These are phyloP conservation scores for Daldinia loculata DNA, from an alignment of 495 filamentous ascomycete genomes.

Conservation along the genomic window DNA sequence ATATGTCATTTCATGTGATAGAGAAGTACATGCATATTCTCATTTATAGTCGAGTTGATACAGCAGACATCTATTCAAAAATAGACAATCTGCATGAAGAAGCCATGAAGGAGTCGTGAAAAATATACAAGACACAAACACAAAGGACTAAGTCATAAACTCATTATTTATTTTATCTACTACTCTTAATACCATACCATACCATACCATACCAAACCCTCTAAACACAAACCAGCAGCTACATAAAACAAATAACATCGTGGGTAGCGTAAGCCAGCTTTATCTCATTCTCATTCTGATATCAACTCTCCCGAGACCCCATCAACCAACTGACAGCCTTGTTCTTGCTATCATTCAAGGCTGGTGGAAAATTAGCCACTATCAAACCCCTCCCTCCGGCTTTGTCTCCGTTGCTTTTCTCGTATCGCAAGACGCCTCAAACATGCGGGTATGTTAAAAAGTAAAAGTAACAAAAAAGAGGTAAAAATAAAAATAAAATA, in stretches of 20 bases:
- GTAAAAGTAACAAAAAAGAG: background rate
- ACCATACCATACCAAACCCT: background rate
- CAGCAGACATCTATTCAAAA: background rate
- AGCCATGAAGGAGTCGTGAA: background rate
- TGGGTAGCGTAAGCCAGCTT: slow-evolving; percentile 12
- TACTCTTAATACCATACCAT: slow-evolving; percentile 6
- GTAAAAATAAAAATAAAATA: background rate
- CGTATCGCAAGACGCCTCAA: slow-evolving; percentile 36
- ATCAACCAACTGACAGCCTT: background rate
- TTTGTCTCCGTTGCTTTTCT: slow-evolving; percentile 1
- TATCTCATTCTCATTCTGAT: slow-evolving; percentile 39
- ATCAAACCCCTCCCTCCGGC: background rate
- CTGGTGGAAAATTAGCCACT: background rate
- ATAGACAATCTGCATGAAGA: background rate
- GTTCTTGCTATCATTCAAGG: background rate
- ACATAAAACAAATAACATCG: slow-evolving; percentile 1
- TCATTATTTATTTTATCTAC: slow-evolving; percentile 19
- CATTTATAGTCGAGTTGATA: background rate
- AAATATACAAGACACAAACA: background rate
- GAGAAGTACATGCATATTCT: background rate
- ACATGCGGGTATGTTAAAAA: slow-evolving; percentile 36
- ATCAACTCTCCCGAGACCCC: slow-evolving; percentile 7
- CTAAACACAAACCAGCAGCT: slow-evolving; percentile 8
- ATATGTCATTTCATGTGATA: slow-evolving; percentile 1
- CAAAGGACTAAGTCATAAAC: background rate